Evolutionary conservation across 495 filamentous ascomycete species (phyloP).

Genomic region (Trichoderma reesei): DNA sequence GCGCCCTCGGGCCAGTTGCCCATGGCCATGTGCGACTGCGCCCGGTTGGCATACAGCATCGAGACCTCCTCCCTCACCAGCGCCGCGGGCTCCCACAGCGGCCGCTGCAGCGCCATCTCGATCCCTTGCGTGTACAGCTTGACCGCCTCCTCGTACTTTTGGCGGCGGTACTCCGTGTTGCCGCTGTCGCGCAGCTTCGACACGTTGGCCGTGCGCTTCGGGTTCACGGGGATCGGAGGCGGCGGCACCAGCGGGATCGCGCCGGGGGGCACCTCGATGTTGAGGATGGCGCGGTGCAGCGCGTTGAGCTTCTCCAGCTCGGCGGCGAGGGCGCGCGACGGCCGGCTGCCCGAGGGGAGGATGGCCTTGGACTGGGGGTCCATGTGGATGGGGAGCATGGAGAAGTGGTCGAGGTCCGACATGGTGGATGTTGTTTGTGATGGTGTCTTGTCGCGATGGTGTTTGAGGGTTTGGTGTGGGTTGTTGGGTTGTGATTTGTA

Average conservation of each 20-base stretch:
- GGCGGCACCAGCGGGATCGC: slow-evolving; percentile 43
- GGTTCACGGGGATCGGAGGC: slow-evolving; percentile 71
- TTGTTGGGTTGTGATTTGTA: not conserved
- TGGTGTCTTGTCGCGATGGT: not conserved
- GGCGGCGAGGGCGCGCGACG: slow-evolving; percentile 39
- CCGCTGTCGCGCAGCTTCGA: slow-evolving; percentile 82
- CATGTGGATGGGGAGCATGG: slow-evolving; percentile 67
- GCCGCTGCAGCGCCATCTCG: slow-evolving; percentile 74
- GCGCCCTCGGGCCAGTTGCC: slow-evolving; percentile 72
- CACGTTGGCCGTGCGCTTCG: slow-evolving; percentile 76
- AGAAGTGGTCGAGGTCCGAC: slow-evolving; percentile 66
- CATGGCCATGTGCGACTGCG: slow-evolving; percentile 78
- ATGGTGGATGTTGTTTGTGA: slow-evolving; percentile 25
- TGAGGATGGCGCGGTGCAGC: slow-evolving; percentile 62
- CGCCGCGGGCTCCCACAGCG: slow-evolving; percentile 74
- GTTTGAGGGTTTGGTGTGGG: not conserved
- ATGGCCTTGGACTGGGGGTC: slow-evolving; percentile 67
- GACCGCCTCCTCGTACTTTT: slow-evolving; percentile 61
- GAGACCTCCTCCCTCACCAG: slow-evolving; percentile 77
- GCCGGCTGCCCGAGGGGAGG: slow-evolving; percentile 23
- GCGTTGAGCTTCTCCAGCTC: slow-evolving; percentile 64
- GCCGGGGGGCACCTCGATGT: slow-evolving; percentile 42
- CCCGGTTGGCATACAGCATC: slow-evolving; percentile 72
- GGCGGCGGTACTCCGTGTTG: slow-evolving; percentile 72
- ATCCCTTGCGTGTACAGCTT: slow-evolving; percentile 74